Base-by-base conservation (phyloP, 371 early-diverging fungal genomes). In the Mucor sp. region DNA sequence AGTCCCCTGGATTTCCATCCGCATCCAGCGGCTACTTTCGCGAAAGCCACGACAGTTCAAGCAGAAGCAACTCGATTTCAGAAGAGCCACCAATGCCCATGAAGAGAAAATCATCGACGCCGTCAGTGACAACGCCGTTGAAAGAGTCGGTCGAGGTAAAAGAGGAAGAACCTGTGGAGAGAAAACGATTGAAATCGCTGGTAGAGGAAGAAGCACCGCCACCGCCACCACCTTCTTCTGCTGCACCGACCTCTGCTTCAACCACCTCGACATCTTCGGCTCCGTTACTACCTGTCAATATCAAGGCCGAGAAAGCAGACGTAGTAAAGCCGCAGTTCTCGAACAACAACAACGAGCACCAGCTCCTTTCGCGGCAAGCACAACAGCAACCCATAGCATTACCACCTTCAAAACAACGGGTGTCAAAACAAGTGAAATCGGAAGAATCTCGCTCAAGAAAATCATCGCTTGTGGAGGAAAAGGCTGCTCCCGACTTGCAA, bases 11-110 rank as follows among this genome's bases (percentile, higher is more conserved):
- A n/a, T 9, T 15, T 15, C 6, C 27, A 39, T 6, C 44, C 12
- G 11, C 63, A 11, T 21, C 62, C 9, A 21, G 35, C 8, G 59
- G 70, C 2, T 68, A 68, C 58, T 68, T 68, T 30, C 63, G 56
- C n/a, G 32, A 56, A 12, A 48, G 25, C 15, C 35, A 35, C 21
- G 60, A 66, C 4, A 33, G n/a, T 7, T 35, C 62, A 28, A 65
- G 65, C 7, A 48, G 62, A 33, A 55, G 50, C 3, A 60, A 57
- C 39, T 70, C 70, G 27, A 66, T 66, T 23, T 70, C 63, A 1
- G 66, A 66, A 1, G 70, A 70, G 48, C 25, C 30, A 6, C 50
- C 27, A 23, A 30, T 28, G 21, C 17, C 35, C 8, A 30, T 39
- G 39, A 59, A 37, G 23, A 32, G 57, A n/a, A 57, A 57, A 19